Base-by-base conservation (phyloP, 257 asterid genomes). In the Solanum piurae region DNA sequence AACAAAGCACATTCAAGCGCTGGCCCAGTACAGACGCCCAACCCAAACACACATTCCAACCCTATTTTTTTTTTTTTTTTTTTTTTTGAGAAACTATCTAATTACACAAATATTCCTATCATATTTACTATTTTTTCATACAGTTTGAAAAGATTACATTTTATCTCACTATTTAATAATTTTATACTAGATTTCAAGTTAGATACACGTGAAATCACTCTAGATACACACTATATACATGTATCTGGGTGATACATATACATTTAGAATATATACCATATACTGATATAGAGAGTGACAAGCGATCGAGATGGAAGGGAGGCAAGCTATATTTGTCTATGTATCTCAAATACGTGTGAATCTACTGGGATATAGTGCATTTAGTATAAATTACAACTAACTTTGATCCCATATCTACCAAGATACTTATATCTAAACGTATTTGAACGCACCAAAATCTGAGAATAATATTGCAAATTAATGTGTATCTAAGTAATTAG, bases 21-120 rank as follows among this genome's bases (percentile, higher is more conserved):
- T 3, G 38, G 38, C 37, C 75, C 75, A 27, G 12, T 27, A 69
- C 16, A 71, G n/a, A 68, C 9, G 21, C 74, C 74, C 34, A 68
- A 14, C 69, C 69, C 69, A 60, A 60, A 60, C 36, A 68, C 1
- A 23, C 71, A 9, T 62, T 9, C 3, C 71, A 58, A 20, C 25
- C 10, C 25, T 20, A 18, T 7, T 25, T 2, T 5, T 0, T 5
- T 2, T 2, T 49, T 0, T 5, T 2, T 1, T 2, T 1, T 2
- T 16, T 16, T 5, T 52, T 7, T 6, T 52, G 0, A 6, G 10
- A 55, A 55, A 6, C 62, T 6, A 55, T 0, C 1, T 55, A 55
- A 55, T 55, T 55, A 55, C 10, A 55, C n/a, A 55, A 18, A 52
- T 18, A 55, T 55, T 6, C 0, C 2, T 18, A 55, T 55, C 10